A percentile compares a stretch with the other conserved stretches of the same genome.
Evolutionary conservation across 148 eudicot genomes (phyloP).

Genomic region (Dysphania ambrosioides): DNA sequence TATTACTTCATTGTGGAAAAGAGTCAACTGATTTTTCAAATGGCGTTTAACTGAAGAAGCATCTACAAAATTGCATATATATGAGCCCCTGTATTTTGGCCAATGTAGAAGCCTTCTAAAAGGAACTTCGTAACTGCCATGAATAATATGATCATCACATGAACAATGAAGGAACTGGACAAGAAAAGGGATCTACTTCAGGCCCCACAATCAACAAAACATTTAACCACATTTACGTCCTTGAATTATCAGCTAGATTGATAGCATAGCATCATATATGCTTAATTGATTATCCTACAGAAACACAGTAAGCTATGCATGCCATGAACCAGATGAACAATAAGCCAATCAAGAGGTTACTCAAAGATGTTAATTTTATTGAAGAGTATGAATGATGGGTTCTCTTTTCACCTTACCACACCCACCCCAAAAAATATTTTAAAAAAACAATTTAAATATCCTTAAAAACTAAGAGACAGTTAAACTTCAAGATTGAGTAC

Average conservation of each 20-base stretch:
- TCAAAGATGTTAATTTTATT: too few relatives aligned
- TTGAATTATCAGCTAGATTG: not conserved
- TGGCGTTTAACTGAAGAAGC: not conserved
- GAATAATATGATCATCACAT: not conserved
- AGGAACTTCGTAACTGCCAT: not conserved
- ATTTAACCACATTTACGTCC: not conserved
- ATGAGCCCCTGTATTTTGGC: not conserved
- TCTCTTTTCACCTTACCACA: not conserved
- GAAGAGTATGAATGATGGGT: too few relatives aligned
- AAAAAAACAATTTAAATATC: not conserved
- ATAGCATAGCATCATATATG: not conserved
- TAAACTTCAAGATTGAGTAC: slow-evolving; percentile 26
- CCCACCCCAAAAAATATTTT: too few relatives aligned
- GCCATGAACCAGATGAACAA: not conserved
- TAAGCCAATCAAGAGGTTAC: not conserved
- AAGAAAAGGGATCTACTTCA: not conserved
- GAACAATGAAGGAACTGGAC: not conserved
- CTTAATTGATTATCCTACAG: not conserved
- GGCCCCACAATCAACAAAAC: not conserved
- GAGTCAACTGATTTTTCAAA: not conserved
- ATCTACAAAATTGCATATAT: not conserved
- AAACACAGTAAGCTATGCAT: not conserved
- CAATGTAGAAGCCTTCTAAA: not conserved
- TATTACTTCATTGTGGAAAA: not conserved
- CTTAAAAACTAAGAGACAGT: not conserved